phyloP scores from a whole-genome alignment of 305 asterid genomes.

The Stenogyne calaminthoides region DNA sequence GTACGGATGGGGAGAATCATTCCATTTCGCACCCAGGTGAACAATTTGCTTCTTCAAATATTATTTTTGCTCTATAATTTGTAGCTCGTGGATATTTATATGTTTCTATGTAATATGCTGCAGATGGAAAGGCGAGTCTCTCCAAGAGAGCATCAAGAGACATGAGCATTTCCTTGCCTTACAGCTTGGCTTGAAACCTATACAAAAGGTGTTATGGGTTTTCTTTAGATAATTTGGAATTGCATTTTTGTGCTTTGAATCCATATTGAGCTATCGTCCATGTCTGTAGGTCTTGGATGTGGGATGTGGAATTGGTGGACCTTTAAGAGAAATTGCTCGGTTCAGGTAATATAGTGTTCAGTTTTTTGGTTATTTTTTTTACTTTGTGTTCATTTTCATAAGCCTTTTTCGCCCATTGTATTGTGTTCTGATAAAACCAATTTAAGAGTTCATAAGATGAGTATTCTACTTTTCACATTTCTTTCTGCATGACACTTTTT shows the following conservation, averaged over 20 bases:
- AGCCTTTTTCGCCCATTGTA: background rate
- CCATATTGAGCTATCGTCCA: constrained; percentile 22
- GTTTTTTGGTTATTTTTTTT: constrained; percentile 7
- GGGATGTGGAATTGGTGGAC: constrained; percentile 99
- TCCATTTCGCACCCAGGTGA: constrained; percentile 97
- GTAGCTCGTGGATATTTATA: background rate
- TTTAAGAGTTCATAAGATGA: background rate
- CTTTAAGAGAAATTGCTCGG: constrained; percentile 89
- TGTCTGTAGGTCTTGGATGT: constrained; percentile 88
- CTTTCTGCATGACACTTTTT: too few relatives aligned
- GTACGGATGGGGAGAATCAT: constrained; percentile 99
- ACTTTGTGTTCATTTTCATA: constrained; percentile 1
- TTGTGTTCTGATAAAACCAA: background rate
- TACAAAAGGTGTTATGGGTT: constrained; percentile 66
- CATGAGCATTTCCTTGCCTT: constrained; percentile 96
- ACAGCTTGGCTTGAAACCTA: constrained; percentile 82
- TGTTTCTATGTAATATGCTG: constrained; percentile 10
- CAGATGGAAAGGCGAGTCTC: constrained; percentile 95
- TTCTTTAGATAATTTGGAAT: constrained; percentile 1
- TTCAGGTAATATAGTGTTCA: constrained; percentile 61
- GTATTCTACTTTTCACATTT: background rate
- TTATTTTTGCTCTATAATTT: background rate
- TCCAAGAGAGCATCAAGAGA: constrained; percentile 85
- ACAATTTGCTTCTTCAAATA: background rate
- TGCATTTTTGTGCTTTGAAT: background rate